Evolutionary conservation across 2,329 filamentous ascomycete genomes (phyloP), one percentile per base, ranked within the genome.

Genomic region (Botrytis deweyae): DNA sequence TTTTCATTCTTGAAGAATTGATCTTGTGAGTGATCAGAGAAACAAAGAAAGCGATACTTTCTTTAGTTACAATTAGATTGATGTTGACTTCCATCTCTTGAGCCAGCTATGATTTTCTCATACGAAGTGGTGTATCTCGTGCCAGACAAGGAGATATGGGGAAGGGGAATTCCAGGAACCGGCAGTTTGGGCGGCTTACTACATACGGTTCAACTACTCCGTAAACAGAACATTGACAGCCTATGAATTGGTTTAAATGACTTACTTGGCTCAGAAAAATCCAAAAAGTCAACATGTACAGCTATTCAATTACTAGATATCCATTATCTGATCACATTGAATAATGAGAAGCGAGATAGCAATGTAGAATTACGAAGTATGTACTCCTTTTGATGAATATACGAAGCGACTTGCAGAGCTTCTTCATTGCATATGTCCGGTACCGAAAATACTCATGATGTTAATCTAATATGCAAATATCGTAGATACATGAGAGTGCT

Each of bases 141-240:
- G 62, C 40, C 62, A 65, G 40, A 46, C 29, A 33, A 55, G 33
- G 55, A n/a, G 44, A 49, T 40, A 72, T n/a, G 62, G 33, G 42
- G 49, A 44, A 25, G 44, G 49, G 59, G 62, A 20, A 59, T 72
- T 72, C 49, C 62, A 44, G 59, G 52, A 42, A 58, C 70, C 70
- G 70, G 61, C 61, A 67, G 61, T 49, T 64, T 63, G 58, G 68
- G 65, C 65, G 46, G 33, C 44, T 52, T 55, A 38, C 20, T 33
- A 33, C 52, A 33, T 18, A 22, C 18, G 40, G 22, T 42, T 3
- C 40, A 64, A 42, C 36, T 42, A 40, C 14, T 58, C 52, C 52
- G 52, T 58, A 58, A 18, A n/a, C 22, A 62, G 59, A 22, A 40
- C 25, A 40, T 62, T 36, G n/a, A 38, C 38, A 64, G 38, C 62